These are phyloP conservation scores for Esteya vermicola DNA, from an alignment of 2,329 filamentous ascomycete species.

Conservation along the genomic window DNA sequence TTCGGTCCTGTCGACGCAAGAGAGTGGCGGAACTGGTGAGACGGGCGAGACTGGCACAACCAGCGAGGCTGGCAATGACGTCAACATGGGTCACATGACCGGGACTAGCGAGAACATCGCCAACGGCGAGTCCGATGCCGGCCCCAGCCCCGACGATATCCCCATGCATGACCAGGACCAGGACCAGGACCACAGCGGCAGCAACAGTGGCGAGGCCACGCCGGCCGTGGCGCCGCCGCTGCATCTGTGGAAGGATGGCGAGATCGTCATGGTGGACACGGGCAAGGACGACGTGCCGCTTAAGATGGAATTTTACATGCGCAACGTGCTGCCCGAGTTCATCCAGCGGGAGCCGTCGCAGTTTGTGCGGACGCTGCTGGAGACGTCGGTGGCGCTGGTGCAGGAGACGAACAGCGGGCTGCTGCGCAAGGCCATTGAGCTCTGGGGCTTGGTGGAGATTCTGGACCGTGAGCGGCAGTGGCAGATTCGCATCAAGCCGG, in stretches of 20 bases:
- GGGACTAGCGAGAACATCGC: too few relatives aligned
- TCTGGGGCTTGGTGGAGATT: conserved; percentile 52
- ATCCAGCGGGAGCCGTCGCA: conserved; percentile 44
- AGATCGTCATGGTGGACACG: conserved; percentile 43
- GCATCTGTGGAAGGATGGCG: conserved; percentile 10
- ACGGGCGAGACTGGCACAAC: too few relatives aligned
- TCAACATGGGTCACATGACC: too few relatives aligned
- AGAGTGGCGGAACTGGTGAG: too few relatives aligned
- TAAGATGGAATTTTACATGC: conserved; percentile 47
- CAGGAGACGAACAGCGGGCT: conserved; percentile 36
- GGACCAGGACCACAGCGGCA: too few relatives aligned
- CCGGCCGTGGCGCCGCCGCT: conserved; percentile 17
- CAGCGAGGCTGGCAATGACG: too few relatives aligned
- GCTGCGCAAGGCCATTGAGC: conserved; percentile 42
- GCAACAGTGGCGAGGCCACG: conserved; percentile 6
- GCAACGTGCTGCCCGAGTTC: conserved; percentile 40
- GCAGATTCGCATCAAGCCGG: conserved; percentile 36
- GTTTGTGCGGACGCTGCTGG: conserved; percentile 44
- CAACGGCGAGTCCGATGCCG: too few relatives aligned
- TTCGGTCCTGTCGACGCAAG: too few relatives aligned
- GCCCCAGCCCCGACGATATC: too few relatives aligned
- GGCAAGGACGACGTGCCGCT: conserved; percentile 44
- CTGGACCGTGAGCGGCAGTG: conserved; percentile 50
- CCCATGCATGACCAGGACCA: too few relatives aligned
- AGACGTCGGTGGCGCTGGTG: conserved; percentile 31